Evolutionary conservation across 495 filamentous ascomycete genomes (phyloP).

Genomic region (Bacidia rubella): DNA sequence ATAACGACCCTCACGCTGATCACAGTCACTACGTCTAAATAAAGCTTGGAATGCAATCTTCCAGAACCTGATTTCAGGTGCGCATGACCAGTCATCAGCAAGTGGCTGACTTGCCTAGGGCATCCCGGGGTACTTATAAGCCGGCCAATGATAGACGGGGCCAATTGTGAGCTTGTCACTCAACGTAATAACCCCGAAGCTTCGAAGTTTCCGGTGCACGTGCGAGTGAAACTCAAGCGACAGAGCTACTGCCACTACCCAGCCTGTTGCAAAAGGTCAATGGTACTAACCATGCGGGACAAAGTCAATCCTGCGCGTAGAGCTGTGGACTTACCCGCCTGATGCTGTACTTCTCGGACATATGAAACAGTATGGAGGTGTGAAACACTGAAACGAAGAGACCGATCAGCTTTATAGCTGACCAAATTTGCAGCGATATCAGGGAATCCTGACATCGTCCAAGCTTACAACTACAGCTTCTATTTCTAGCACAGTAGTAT

Average conservation of each 20-base stretch:
- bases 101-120: neutral
- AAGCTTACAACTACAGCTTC: neutral
- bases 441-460: too few relatives aligned
- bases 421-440: too few relatives aligned
- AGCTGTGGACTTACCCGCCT: neutral
- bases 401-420: neutral
- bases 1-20: too few relatives aligned
- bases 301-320: neutral
- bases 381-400: neutral
- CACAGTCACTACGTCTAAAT: too few relatives aligned
- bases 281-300: neutral
- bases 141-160: neutral
- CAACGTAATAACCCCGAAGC: neutral
- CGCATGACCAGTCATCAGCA: neutral
- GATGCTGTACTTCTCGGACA: neutral
- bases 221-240: neutral
- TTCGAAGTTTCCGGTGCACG: neutral
- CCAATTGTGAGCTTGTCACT: neutral
- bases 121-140: constrained; percentile 1
- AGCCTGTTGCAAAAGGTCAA: neutral
- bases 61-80: neutral
- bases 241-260: neutral
- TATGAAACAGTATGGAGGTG: neutral
- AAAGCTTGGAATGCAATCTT: neutral
- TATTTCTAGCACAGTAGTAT: neutral